Conservation (phyloP, 2,329 filamentous ascomycete genomes). For the Myriangium duriaei region DNA sequence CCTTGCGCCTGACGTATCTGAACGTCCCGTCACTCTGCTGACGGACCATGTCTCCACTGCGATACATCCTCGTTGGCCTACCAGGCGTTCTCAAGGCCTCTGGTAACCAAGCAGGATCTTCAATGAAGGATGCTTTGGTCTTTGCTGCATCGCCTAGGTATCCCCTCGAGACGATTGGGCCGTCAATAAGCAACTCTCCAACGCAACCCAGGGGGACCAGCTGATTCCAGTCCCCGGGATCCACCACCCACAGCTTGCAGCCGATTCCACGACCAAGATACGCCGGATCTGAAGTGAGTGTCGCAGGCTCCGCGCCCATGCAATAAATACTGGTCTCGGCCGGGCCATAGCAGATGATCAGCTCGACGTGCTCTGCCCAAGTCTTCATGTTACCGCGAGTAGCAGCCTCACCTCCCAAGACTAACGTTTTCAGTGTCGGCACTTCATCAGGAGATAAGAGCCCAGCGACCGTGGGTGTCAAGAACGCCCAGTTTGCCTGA, state of each 20-base stretch:
- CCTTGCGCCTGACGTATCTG: conserved; percentile 13
- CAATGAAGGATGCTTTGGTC: conserved; percentile 22
- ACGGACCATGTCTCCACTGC: conserved; percentile 16
- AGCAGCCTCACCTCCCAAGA: conserved; percentile 1
- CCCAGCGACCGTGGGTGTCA: not conserved
- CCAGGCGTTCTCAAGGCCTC: not conserved
- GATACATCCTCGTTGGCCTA: conserved; percentile 20
- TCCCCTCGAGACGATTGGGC: conserved; percentile 32
- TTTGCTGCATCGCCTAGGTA: conserved; percentile 26
- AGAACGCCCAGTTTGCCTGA: conserved; percentile 3
- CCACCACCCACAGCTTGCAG: conserved; percentile 19
- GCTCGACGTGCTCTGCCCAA: not conserved
- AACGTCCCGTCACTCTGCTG: conserved; percentile 14
- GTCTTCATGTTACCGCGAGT: not conserved
- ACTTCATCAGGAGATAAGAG: not conserved
- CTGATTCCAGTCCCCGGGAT: conserved; percentile 17
- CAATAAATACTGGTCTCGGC: conserved; percentile 13
- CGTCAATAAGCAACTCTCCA: conserved; percentile 37
- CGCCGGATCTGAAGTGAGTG: conserved; percentile 12
- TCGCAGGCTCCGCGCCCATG: conserved; percentile 10
- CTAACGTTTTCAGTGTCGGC: not conserved
- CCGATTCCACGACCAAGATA: conserved; percentile 10
- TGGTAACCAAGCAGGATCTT: conserved; percentile 18
- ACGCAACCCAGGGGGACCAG: conserved; percentile 31
- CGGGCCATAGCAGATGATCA: conserved; percentile 1